A percentile compares a stretch with the other conserved stretches of the same genome.
Evolutionary conservation across 2,329 filamentous ascomycete species (phyloP).

Genomic region (Trichoderma arundinaceum): DNA sequence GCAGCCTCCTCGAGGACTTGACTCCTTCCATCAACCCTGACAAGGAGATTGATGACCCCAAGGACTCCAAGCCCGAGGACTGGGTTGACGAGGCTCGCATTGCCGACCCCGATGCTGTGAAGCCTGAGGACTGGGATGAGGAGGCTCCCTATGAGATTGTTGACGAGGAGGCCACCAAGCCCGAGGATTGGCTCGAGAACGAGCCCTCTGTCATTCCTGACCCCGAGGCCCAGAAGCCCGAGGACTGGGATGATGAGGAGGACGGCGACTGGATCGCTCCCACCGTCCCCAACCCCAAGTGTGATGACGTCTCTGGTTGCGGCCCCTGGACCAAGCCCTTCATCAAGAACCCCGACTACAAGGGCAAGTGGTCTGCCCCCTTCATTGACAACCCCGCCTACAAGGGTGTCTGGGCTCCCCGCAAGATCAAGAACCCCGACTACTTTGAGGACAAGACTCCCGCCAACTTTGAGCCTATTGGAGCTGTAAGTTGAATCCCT

Average conservation of each 20-base stretch:
- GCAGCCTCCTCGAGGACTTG: conserved; percentile 94
- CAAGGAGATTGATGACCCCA: conserved; percentile 91
- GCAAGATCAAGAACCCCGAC: conserved; percentile 95
- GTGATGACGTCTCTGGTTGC: conserved; percentile 89
- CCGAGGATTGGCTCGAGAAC: conserved; percentile 94
- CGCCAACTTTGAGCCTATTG: conserved; percentile 96
- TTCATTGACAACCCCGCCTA: conserved; percentile 96
- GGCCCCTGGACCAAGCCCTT: conserved; percentile 89
- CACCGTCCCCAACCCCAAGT: conserved; percentile 94
- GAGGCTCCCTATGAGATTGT: conserved; percentile 96
- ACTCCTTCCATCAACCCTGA: conserved; percentile 88
- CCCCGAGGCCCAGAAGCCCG: conserved; percentile 94
- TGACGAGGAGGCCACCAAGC: conserved; percentile 88
- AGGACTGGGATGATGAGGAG: conserved; percentile 99
- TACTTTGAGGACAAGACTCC: conserved; percentile 98
- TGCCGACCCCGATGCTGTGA: conserved; percentile 86
- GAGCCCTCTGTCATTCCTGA: conserved; percentile 85
- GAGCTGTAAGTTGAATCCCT: conserved; percentile 71
- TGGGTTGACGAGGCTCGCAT: conserved; percentile 97
- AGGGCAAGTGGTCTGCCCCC: conserved; percentile 97
- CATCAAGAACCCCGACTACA: conserved; percentile 95
- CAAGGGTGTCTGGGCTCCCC: conserved; percentile 93
- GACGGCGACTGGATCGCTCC: conserved; percentile 96
- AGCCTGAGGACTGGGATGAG: conserved; percentile 99
- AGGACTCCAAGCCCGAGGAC: conserved; percentile 91